Base-by-base conservation (phyloP, 768 basidiomycete genomes). In the Serpula lacrymans region DNA sequence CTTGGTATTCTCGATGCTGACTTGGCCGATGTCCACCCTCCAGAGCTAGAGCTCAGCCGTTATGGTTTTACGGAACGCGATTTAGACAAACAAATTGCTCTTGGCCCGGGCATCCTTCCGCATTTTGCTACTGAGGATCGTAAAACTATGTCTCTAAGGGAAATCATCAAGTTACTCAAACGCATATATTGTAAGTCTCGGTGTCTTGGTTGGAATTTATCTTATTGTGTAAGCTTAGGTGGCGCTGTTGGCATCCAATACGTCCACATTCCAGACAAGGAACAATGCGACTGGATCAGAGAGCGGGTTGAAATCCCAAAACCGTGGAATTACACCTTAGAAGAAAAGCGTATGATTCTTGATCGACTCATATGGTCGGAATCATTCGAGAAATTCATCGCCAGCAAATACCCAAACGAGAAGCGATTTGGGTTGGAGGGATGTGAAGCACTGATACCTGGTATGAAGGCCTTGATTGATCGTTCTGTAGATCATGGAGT, bases 291-390 rank as follows among this genome's bases (percentile, higher is more conserved):
- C 67, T 99, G 96, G 96, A 94, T 99, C 54, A 78, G 96, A 50
- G 91, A 93, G 59, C 88, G 96, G 44, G 74, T 98, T 32, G 96
- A 99, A 64, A 83, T 85, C 12, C 96, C 96, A 1, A 84, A 88
- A 54, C 95, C 95, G 6, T 97, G 92, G 92, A 91, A 93, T 55
- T 99, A 98, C 69, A 89, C 88, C 37, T 78, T 94, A 38, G 96
- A 99, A 54, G 96, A 99, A 72, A 99, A 98, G 68, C 84, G 92
- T 34, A 94, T 98, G 89, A 94, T 99, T 49, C 80, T 99, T 41
- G 96, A 99, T 69, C 89, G 96, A 46, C 84, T 97, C 53, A 97
- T 98, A 61, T 99, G 96, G 96, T 98, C 95, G n/a, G 96, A 98
- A 55, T 87, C 89, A 4, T 98, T 98, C 57, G 96, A 99, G 65